Conservation (phyloP, 257 asterid species). For the Solanum virginianum region DNA sequence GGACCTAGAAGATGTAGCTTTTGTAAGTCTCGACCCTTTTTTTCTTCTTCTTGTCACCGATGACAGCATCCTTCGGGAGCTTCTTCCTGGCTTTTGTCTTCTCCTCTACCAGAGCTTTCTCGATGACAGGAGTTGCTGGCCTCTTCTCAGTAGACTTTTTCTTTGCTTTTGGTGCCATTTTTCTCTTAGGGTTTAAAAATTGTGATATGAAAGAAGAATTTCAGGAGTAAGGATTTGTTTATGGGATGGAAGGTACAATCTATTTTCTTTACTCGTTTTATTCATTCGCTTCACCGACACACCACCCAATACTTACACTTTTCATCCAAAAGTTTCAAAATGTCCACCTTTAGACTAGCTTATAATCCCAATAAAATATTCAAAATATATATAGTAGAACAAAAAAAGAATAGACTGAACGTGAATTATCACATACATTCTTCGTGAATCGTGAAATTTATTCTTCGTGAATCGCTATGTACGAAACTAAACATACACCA, state of each 20-base stretch:
- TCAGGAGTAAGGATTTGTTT: not conserved
- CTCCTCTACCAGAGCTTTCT: constrained; percentile 9
- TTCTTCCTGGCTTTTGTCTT: constrained; percentile 4
- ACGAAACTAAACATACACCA: too few relatives aligned
- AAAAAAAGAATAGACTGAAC: too few relatives aligned
- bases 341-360: too few relatives aligned
- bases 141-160: constrained; percentile 4
- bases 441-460: too few relatives aligned
- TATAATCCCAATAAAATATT: too few relatives aligned
- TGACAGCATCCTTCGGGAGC: constrained; percentile 1
- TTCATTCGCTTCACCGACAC: too few relatives aligned
- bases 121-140: not conserved
- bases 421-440: too few relatives aligned
- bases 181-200: not conserved
- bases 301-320: too few relatives aligned
- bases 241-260: not conserved
- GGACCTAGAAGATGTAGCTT: constrained; percentile 4
- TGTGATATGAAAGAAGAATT: not conserved
- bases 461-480: too few relatives aligned
- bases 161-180: constrained; percentile 16
- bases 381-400: too few relatives aligned
- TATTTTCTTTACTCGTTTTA: too few relatives aligned
- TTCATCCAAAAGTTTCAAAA: too few relatives aligned
- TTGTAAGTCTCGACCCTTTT: not conserved
- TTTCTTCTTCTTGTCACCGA: constrained; percentile 3